Evolutionary conservation across 2,329 filamentous ascomycete species (phyloP).

Genomic region (Phialophora tarda): DNA sequence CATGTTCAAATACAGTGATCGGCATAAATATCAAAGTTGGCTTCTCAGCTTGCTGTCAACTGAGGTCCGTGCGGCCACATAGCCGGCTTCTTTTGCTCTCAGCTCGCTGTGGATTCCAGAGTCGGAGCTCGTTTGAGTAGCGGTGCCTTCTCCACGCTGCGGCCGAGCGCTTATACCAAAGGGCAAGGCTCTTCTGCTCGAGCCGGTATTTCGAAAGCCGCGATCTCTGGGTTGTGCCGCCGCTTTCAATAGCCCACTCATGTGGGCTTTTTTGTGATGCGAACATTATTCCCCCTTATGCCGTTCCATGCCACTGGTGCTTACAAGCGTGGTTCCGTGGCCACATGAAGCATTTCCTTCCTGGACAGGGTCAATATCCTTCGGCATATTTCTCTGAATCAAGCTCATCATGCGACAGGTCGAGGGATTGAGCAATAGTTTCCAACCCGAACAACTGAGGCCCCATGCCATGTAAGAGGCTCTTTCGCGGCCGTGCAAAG

Average conservation of each 20-base stretch:
- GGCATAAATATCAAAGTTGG: not conserved
- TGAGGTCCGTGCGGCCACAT: not conserved
- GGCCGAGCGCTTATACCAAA: not conserved
- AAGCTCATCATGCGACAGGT: not conserved
- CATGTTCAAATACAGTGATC: conserved; percentile 16
- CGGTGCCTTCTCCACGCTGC: not conserved
- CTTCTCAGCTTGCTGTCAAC: conserved; percentile 1
- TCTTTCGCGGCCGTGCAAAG: conserved; percentile 3
- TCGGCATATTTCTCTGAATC: not conserved
- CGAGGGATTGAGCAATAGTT: not conserved
- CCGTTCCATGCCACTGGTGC: not conserved
- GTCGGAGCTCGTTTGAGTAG: not conserved
- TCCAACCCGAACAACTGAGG: not conserved
- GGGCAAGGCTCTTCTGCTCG: not conserved
- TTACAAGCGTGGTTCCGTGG: not conserved
- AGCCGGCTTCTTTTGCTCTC: not conserved
- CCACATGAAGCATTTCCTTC: not conserved
- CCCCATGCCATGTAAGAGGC: not conserved
- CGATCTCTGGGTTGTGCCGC: not conserved
- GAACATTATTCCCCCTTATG: not conserved
- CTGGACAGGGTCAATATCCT: not conserved
- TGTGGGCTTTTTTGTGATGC: not conserved
- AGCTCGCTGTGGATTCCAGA: not conserved
- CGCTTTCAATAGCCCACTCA: not conserved
- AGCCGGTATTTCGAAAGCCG: not conserved